A percentile compares a stretch with the other conserved stretches of the same genome.
phyloP scores from a whole-genome alignment of 305 asterid genomes.

The Ajuga reptans region DNA sequence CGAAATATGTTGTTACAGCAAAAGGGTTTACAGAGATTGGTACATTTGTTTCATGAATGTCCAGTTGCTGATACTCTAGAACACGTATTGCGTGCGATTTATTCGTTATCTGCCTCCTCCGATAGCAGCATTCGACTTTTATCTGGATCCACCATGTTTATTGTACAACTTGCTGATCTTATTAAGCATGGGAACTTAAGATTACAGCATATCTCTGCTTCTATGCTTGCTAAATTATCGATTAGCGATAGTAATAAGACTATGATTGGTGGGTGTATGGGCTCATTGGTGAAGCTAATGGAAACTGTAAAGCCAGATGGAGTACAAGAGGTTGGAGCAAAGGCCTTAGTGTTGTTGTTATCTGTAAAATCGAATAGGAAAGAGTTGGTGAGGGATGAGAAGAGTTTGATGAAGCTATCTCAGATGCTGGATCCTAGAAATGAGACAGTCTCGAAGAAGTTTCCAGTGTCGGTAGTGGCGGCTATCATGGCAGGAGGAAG shows the following conservation, averaged over 20 bases:
- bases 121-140: slow-evolving; percentile 44
- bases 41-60: slow-evolving; percentile 59
- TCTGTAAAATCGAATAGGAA: slow-evolving; percentile 66
- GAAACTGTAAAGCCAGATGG: slow-evolving; percentile 86
- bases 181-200: slow-evolving; percentile 59
- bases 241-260: slow-evolving; percentile 58
- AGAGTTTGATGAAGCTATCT: slow-evolving; percentile 62
- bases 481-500: slow-evolving; percentile 83
- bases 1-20: slow-evolving; percentile 49
- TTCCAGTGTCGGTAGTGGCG: slow-evolving; percentile 69
- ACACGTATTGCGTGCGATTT: slow-evolving; percentile 64
- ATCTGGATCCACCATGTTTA: slow-evolving; percentile 51
- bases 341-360: slow-evolving; percentile 59
- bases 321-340: slow-evolving; percentile 67
- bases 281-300: slow-evolving; percentile 73
- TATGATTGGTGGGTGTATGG: slow-evolving; percentile 60
- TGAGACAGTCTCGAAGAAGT: slow-evolving; percentile 63
- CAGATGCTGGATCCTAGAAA: slow-evolving; percentile 72
- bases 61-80: slow-evolving; percentile 56
- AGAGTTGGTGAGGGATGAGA: slow-evolving; percentile 76
- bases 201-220: slow-evolving; percentile 66
- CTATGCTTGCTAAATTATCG: slow-evolving; percentile 59
- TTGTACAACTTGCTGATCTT: slow-evolving; percentile 52
- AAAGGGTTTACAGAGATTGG: slow-evolving; percentile 55
- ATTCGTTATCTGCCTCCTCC: slow-evolving; percentile 45